Conservation (phyloP, 2,329 filamentous ascomycete species). For the Xylaria sp. region DNA sequence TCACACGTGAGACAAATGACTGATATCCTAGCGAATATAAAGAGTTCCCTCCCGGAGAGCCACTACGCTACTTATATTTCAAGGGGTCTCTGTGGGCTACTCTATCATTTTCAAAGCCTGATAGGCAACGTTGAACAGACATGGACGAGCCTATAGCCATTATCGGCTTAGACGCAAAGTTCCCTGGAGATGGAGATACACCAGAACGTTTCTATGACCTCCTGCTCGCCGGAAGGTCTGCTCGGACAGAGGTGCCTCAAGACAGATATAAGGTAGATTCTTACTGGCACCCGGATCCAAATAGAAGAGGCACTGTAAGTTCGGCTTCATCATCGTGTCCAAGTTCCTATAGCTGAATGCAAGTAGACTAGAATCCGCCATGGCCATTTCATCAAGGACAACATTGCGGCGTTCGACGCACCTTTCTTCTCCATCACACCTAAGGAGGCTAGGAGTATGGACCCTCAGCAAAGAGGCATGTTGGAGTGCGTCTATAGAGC, state of each 20-base stretch:
- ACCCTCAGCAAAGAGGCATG: constrained; percentile 38
- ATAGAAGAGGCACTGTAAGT: constrained; percentile 46
- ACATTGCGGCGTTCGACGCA: constrained; percentile 36
- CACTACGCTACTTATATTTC: too few species aligned
- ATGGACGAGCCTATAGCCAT: constrained; percentile 46
- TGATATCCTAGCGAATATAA: constrained; percentile 16
- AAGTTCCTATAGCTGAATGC: constrained; percentile 2
- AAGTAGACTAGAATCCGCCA: constrained; percentile 37
- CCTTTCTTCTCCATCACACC: constrained; percentile 41
- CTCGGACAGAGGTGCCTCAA: constrained; percentile 43
- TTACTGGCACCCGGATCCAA: constrained; percentile 48
- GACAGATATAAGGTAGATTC: constrained; percentile 49
- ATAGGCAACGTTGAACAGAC: not conserved
- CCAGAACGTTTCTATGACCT: constrained; percentile 47
- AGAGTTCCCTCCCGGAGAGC: not conserved
- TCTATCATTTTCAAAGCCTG: not conserved
- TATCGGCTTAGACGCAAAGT: constrained; percentile 44
- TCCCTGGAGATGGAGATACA: constrained; percentile 46
- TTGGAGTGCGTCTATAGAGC: constrained; percentile 37
- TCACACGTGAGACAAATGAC: constrained; percentile 4
- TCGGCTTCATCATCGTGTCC: not conserved
- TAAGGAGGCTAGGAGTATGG: constrained; percentile 37
- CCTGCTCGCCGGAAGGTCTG: constrained; percentile 46
- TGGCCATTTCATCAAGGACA: constrained; percentile 37
- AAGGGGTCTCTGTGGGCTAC: not conserved